Base-by-base conservation (phyloP, 78 protist species). In the Emiliania huxleyi region DNA sequence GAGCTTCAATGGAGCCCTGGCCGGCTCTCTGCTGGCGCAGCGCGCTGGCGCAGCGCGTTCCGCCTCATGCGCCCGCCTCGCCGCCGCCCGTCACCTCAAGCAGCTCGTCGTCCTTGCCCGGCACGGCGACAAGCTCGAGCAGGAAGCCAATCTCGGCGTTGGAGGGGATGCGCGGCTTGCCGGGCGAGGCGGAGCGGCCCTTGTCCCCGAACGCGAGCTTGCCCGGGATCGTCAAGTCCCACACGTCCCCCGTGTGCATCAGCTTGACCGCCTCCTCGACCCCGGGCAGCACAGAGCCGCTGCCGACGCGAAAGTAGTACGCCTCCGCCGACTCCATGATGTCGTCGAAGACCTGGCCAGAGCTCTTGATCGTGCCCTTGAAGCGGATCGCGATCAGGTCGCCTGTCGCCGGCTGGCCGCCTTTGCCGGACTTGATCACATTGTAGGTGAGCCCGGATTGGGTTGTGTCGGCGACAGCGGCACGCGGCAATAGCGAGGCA, bases 211-310 rank as follows among this genome's bases (percentile, higher is more conserved):
- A 77, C 3, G n/a, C 87, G 1, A 40, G 87, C 18, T 38, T 18
- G 87, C 48, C n/a, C 26, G 87, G 46, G 21, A 77, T 5, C 37
- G 44, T 40, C n/a, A 77, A 11, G 35, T 77, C n/a, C 87, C 87
- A 77, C 0, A 40, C 33, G 46, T 77, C 87, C 8, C 87, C 87
- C 12, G 37, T 1, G 26, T 40, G 45, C 87, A 77, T 77, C 38
- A 77, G 87, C 87, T 40, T 38, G 26, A 77, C 87, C 46, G 48
- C 87, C 87, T 77, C 87, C 87, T 77, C 87, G 23, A 77, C 48
- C 18, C 48, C 87, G 19, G 87, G 48, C 12, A 77, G 43, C 25
- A 77, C 43, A 26, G 37, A 18, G 48, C 87, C 87, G 46, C 87
- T 77, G 45, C 87, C 87, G 18, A 40, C 46, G 48, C 87, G 87